Evolutionary conservation across 2,329 filamentous ascomycete species (phyloP), one percentile per base, ranked within the genome.

Genomic region (Penicillium sp.): DNA sequence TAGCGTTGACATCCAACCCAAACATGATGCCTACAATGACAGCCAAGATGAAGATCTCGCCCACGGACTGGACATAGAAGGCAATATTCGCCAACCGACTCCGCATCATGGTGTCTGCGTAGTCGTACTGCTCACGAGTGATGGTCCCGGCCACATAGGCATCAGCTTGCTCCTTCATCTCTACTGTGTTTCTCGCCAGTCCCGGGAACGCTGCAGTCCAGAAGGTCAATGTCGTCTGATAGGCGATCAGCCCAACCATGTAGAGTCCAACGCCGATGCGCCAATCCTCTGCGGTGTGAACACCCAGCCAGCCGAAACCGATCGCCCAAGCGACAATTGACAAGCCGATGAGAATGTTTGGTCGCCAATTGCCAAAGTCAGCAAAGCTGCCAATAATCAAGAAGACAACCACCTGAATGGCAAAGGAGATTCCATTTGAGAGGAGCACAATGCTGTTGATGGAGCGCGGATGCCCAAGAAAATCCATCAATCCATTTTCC

Each of bases 271-370:
- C 74, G 0, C 72, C 84, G 7, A 75, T 68, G 41, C 77, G 72
- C 84, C 84, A 87, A 60, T 82, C 72, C 3, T 74, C 70, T 12
- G 76, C 65, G 0, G 74, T 76, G 49, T 85, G 80, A 0, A 86
- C 81, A 18, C 81, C 82, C 1, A 86, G 65, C 81, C 83, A 86
- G 43, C 75, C 82, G 53, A 86, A 86, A 1, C 82, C 83, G 52
- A 84, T 76, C 32, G 67, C 82, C 63, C 76, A 86, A 1, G 82
- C 80, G 33, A 85, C 58, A 6, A 83, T 54, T 3, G 81, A 83
- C 53, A 83, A 74, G 7, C 74, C 75, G 42, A 86, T 76, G 7
- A 86, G 69, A 46, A 86, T 80, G 61, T 78, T 82, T 9, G 80
- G 80, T 9, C 81, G 69, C 66, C 83, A 84, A 9, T 75, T 75